Conservation (phyloP, 2,329 filamentous ascomycete species). For the Stagonosporopsis rhizophila region DNA sequence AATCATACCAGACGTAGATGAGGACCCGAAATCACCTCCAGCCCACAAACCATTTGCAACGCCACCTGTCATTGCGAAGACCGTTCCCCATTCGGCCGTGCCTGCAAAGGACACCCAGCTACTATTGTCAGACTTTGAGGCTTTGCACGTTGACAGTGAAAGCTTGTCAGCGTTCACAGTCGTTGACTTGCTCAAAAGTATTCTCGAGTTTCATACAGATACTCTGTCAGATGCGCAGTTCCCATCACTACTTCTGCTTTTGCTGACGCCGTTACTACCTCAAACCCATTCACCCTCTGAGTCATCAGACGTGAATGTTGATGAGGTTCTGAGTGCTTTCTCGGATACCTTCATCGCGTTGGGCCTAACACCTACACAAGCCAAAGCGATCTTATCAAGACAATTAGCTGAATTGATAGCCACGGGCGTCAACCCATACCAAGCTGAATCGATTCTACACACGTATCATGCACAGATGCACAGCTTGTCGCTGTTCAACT, state of each 20-base stretch:
- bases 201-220: constrained; percentile 52
- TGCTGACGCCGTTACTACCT: constrained; percentile 56
- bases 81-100: constrained; percentile 35
- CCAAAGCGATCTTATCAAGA: constrained; percentile 51
- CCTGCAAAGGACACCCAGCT: constrained; percentile 38
- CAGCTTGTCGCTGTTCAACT: constrained; percentile 56
- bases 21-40: constrained; percentile 38
- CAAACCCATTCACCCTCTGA: constrained; percentile 47
- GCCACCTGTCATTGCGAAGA: constrained; percentile 33
- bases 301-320: constrained; percentile 35
- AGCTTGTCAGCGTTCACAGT: constrained; percentile 49
- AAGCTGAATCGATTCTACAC: constrained; percentile 63
- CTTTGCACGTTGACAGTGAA: constrained; percentile 45
- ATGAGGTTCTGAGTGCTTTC: constrained; percentile 48
- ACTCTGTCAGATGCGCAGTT: constrained; percentile 56
- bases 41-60: constrained; percentile 23
- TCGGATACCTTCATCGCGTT: constrained; percentile 48
- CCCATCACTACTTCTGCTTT: constrained; percentile 55
- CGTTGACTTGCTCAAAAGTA: constrained; percentile 52
- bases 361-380: constrained; percentile 49
- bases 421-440: constrained; percentile 57
- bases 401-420: constrained; percentile 51
- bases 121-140: constrained; percentile 47
- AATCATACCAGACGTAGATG: constrained; percentile 47
- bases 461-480: constrained; percentile 65